A percentile compares a stretch with the other conserved stretches of the same genome.
Evolutionary conservation across 176 grass and related monocot species (phyloP).

Genomic region (Echinochloa phyllopogon): DNA sequence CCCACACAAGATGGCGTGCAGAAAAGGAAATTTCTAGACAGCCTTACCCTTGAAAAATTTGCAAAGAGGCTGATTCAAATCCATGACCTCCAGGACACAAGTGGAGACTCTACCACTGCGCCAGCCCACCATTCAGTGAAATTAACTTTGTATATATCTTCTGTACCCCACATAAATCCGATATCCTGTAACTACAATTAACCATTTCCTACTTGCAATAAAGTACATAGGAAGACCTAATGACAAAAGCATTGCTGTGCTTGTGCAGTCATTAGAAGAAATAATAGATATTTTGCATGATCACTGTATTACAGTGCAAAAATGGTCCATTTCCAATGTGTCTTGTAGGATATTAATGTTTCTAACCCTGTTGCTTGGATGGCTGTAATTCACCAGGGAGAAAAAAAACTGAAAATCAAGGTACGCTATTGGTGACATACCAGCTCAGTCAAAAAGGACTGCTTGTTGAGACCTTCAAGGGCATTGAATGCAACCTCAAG

Average conservation of each 20-base stretch:
- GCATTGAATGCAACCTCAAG: constrained; percentile 96
- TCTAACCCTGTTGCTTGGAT: constrained; percentile 29
- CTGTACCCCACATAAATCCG: neutral
- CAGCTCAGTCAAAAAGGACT: constrained; percentile 98
- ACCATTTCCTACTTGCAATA: constrained; percentile 2
- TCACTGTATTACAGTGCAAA: neutral
- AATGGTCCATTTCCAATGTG: neutral
- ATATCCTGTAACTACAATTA: constrained; percentile 10
- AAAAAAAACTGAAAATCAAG: constrained; percentile 5
- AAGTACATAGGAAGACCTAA: neutral
- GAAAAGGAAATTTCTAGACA: no score
- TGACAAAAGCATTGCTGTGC: neutral
- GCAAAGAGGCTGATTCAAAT: no score
- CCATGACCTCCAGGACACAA: no score
- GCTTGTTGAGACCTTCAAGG: constrained; percentile 98
- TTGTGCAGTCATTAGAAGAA: neutral
- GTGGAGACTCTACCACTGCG: no score
- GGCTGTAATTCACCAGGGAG: neutral
- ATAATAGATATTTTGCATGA: constrained; percentile 19
- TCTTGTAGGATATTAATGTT: neutral
- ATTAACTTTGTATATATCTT: neutral
- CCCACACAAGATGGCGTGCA: no score
- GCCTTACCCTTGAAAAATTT: no score
- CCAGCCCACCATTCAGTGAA: neutral
- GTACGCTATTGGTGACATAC: constrained; percentile 57